phyloP scores from a whole-genome alignment of 2,329 filamentous ascomycete genomes.

The Trichoderma sp. region DNA sequence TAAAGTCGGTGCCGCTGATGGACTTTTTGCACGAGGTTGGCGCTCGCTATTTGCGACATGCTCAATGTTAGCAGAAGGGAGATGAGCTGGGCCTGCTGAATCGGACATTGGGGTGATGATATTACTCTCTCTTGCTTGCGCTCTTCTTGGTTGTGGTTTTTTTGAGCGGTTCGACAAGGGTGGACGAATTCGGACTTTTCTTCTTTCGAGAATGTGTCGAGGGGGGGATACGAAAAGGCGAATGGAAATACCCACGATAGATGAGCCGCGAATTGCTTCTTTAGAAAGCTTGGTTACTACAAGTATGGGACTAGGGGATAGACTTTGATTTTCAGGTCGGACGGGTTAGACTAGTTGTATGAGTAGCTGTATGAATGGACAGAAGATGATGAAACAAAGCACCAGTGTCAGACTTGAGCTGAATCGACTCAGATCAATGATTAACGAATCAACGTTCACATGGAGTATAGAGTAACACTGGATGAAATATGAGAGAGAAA shows the following conservation, averaged over 20 bases:
- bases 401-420: not conserved
- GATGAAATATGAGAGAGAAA: not conserved
- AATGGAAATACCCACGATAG: not conserved
- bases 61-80: not conserved
- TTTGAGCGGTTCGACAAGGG: not conserved
- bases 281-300: constrained; percentile 3
- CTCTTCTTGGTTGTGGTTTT: not conserved
- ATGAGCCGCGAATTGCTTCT: not conserved
- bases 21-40: constrained; percentile 24
- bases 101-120: not conserved
- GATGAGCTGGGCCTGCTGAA: not conserved
- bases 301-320: not conserved
- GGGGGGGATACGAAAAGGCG: not conserved
- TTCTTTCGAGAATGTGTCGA: not conserved
- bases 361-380: not conserved
- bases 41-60: constrained; percentile 9
- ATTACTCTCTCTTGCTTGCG: not conserved
- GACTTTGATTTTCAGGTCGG: not conserved
- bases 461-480: no score
- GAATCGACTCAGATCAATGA: no score
- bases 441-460: no score
- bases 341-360: not conserved
- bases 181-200: not conserved
- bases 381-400: not conserved
- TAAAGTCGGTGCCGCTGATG: not conserved